Percentiles rank a stretch among this genome's conserved stretches.
Conservation (phyloP, 2,329 filamentous ascomycete genomes). For the Penicillium sp. region DNA sequence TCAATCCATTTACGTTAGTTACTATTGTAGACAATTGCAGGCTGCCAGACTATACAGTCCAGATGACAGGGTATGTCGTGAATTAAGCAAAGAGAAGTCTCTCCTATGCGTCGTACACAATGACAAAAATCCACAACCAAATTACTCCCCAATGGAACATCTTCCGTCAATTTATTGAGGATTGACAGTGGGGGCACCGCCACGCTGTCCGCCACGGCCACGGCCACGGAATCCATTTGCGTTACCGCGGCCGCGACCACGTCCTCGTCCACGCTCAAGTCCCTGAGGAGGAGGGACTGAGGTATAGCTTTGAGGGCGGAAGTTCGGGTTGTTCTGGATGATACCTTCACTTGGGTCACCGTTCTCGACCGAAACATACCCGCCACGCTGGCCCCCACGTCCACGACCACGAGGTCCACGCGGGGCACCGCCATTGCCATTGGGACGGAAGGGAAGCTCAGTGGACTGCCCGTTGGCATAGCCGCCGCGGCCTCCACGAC, state of each 20-base stretch:
- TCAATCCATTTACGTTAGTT: slow-evolving; percentile 5
- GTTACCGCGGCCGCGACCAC: slow-evolving; percentile 37
- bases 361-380: slow-evolving; percentile 46
- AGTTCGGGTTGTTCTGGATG: slow-evolving; percentile 55
- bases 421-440: slow-evolving; percentile 25
- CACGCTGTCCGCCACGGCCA: slow-evolving; percentile 27
- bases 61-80: not conserved
- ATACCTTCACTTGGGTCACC: slow-evolving; percentile 54
- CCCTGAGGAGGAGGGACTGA: slow-evolving; percentile 50
- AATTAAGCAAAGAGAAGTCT: not conserved
- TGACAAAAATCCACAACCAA: not conserved
- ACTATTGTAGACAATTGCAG: not conserved
- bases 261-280: slow-evolving; percentile 39
- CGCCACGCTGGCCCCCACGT: slow-evolving; percentile 33
- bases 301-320: slow-evolving; percentile 54
- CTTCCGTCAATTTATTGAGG: slow-evolving; percentile 5
- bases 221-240: slow-evolving; percentile 33
- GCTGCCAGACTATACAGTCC: not conserved
- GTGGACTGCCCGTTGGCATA: slow-evolving; percentile 25
- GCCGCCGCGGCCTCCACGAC: slow-evolving; percentile 37
- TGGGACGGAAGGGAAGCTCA: slow-evolving; percentile 33
- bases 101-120: slow-evolving; percentile 9
- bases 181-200: slow-evolving; percentile 22
- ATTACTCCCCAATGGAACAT: not conserved
- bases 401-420: slow-evolving; percentile 34